Evolutionary conservation across 192 early-diverging fungal species (phyloP), one percentile per base, ranked within the genome.

Genomic region (Fimicolochytrium jonesii): DNA sequence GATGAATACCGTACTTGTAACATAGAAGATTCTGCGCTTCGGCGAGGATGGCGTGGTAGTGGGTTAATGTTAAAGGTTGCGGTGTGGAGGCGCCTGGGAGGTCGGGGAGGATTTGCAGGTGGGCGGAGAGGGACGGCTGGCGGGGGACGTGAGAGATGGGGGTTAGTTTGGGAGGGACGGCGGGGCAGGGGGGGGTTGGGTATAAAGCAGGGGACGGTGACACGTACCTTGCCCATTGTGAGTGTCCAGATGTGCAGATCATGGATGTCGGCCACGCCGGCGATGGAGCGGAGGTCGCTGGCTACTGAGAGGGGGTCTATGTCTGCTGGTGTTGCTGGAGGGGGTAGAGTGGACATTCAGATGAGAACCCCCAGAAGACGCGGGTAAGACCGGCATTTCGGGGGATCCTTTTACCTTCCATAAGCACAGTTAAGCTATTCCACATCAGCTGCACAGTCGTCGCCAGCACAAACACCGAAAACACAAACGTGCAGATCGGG

Each of bases 401-500:
- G n/a, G n/a, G n/a, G n/a, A n/a, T n/a, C n/a, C n/a, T n/a, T n/a
- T 17, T 44, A 69, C 88, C 74, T 76, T 92, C 88, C 89, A 92
- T 90, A 28, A 92, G 67, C 6, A 92, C 82, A 0, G 69, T 71
- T 3, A 88, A 36, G 10, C 82, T 88, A 44, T 83, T 78, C 48
- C 72, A 78, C 23, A 92, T 77, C 5, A 92, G 57, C 6, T 76
- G 68, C 10, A 85, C 69, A 0, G 91, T 92, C 6, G 89, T 90
- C 11, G 64, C 70, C 23, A 92, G 71, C 25, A 91, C 90, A 43
- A 92, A 67, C 31, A 86, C 66, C 0, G 89, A 89, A 65, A 92
- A 93, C 22, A 90, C 35, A 60, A 92, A 90, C 4, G 90, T 92
- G 72, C 89, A 91, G 11, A 91, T 49, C 0, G 91, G 91, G 60